Percentiles rank a stretch among this genome's conserved stretches.
These are phyloP conservation scores for Licmophora abbreviata DNA, from an alignment of 108 stramenopile species.

Conservation along the genomic window DNA sequence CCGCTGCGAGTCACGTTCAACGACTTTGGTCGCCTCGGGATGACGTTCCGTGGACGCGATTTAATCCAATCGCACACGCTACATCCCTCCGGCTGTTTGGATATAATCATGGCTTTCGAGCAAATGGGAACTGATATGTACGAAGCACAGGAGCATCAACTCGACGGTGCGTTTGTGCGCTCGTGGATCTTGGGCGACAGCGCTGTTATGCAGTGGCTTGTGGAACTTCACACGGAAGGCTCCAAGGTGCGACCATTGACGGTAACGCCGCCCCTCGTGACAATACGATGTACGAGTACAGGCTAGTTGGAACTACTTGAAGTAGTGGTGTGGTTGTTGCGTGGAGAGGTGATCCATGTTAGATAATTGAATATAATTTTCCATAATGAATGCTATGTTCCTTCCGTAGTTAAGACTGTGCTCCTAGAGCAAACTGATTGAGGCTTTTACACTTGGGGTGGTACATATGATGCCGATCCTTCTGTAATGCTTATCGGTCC, in stretches of 20 bases:
- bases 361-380: too few species aligned
- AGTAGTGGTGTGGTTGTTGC: too few species aligned
- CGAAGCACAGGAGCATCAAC: neutral
- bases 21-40: constrained; percentile 30
- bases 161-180: neutral
- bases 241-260: neutral
- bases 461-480: too few species aligned
- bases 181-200: neutral
- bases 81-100: neutral
- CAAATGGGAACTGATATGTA: neutral
- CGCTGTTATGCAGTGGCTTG: neutral
- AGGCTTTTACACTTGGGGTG: too few species aligned
- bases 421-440: too few species aligned
- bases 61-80: constrained; percentile 8
- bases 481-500: too few species aligned
- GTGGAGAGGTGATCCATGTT: too few species aligned
- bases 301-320: too few species aligned
- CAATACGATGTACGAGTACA: too few species aligned
- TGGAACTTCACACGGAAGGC: neutral
- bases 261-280: neutral
- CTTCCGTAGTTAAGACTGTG: too few species aligned
- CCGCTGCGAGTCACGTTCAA: constrained; percentile 7
- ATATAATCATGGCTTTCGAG: neutral
- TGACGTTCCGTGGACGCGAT: constrained; percentile 35
- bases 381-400: too few species aligned